Conservation (phyloP, 2,329 filamentous ascomycete genomes). For the Aspergillus transmontanensis region DNA sequence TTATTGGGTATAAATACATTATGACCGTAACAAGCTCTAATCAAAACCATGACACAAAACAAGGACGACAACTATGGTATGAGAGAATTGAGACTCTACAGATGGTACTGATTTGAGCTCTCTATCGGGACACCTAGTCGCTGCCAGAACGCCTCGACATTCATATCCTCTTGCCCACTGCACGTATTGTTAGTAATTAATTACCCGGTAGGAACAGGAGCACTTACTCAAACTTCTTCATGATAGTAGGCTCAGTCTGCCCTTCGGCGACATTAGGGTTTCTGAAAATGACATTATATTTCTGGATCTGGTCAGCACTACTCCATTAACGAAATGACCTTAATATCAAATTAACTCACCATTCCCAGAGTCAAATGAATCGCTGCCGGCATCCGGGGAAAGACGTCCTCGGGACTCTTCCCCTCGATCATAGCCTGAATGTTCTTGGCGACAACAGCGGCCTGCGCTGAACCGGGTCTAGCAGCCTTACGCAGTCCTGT, state of each 20-base stretch:
- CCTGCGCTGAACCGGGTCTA: conserved; percentile 34
- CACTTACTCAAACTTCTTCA: conserved; percentile 36
- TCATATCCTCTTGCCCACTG: conserved; percentile 42
- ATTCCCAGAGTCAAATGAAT: conserved; percentile 40
- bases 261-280: conserved; percentile 38
- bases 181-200: conserved; percentile 14
- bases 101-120: conserved; percentile 35
- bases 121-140: conserved; percentile 33
- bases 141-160: conserved; percentile 40
- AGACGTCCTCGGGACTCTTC: conserved; percentile 25
- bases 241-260: conserved; percentile 37
- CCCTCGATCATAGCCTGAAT: conserved; percentile 37
- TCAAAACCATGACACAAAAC: background rate
- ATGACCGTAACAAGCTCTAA: background rate
- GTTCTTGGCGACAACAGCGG: conserved; percentile 36
- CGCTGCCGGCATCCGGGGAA: conserved; percentile 30
- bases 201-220: background rate
- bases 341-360: conserved; percentile 23
- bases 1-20: background rate
- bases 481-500: conserved; percentile 40
- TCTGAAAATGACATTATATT: conserved; percentile 41
- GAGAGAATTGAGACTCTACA: conserved; percentile 18
- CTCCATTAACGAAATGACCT: too few relatives aligned
- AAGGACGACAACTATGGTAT: background rate
- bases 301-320: conserved; percentile 24